phyloP scores from a whole-genome alignment of 768 basidiomycete species.

The Auriscalpium microsporum region DNA sequence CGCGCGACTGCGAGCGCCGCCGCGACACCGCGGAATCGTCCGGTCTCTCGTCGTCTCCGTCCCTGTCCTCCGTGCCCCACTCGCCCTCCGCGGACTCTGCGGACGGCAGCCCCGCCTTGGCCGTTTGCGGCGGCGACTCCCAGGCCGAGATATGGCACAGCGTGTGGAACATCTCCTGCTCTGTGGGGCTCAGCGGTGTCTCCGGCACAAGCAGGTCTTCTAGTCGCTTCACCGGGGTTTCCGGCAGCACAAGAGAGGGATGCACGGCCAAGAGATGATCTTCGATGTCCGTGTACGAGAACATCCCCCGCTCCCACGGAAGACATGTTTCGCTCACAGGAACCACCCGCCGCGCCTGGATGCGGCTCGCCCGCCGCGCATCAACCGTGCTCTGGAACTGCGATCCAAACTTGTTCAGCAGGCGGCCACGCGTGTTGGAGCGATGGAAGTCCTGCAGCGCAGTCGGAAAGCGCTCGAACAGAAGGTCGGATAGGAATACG shows the following conservation, averaged over 20 bases:
- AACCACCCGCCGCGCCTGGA: constrained; percentile 17
- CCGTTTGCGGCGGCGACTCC: constrained; percentile 29
- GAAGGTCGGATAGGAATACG: constrained; percentile 52
- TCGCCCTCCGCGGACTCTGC: background rate
- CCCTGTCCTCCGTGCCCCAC: background rate
- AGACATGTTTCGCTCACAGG: constrained; percentile 15
- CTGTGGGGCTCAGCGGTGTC: constrained; percentile 56
- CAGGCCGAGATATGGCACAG: constrained; percentile 36
- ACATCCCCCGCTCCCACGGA: constrained; percentile 16
- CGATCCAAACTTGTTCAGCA: constrained; percentile 55
- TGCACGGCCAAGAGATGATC: constrained; percentile 21
- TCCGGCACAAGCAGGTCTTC: constrained; percentile 23
- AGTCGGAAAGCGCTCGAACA: constrained; percentile 55
- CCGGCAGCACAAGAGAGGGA: constrained; percentile 13
- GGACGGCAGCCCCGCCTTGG: background rate
- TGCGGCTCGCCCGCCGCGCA: constrained; percentile 24
- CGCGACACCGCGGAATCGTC: background rate
- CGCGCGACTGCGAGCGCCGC: constrained; percentile 13
- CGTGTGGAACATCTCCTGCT: constrained; percentile 62
- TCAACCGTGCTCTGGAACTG: constrained; percentile 47
- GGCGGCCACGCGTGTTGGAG: constrained; percentile 36
- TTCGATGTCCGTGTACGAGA: constrained; percentile 16
- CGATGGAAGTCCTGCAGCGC: constrained; percentile 52
- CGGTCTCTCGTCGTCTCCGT: background rate
- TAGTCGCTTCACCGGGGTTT: constrained; percentile 9